A percentile compares a stretch with the other conserved stretches of the same genome.
These are phyloP conservation scores for Pleurotus cornucopiae DNA, from an alignment of 768 basidiomycete genomes.

Conservation along the genomic window DNA sequence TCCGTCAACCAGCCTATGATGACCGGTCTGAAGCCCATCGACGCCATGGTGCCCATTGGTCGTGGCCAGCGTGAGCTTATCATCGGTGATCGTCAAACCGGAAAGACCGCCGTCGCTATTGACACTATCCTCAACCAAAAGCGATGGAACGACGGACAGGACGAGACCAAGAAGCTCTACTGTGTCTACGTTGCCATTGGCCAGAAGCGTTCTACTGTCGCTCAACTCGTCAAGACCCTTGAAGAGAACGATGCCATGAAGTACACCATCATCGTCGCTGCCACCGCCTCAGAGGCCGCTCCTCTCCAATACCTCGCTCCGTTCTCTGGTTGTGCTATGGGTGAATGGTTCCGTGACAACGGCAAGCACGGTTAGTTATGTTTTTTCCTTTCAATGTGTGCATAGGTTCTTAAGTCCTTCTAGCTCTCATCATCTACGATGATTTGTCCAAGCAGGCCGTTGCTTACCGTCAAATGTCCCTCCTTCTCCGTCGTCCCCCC, in stretches of 20 bases:
- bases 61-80: constrained; percentile 99
- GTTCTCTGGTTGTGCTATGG: constrained; percentile 99
- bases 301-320: constrained; percentile 99
- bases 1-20: constrained; percentile 99
- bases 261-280: constrained; percentile 99
- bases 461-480: constrained; percentile 99
- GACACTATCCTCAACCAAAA: constrained; percentile 99
- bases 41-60: constrained; percentile 99
- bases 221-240: constrained; percentile 98
- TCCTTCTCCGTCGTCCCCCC: constrained; percentile 98
- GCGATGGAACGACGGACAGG: constrained; percentile 98
- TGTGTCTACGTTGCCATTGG: constrained; percentile 99
- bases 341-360: constrained; percentile 99
- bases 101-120: constrained; percentile 98
- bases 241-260: constrained; percentile 99
- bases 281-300: constrained; percentile 98
- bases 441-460: constrained; percentile 99
- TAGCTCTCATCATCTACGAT: constrained; percentile 97
- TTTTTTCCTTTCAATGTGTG: constrained; percentile 6
- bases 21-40: constrained; percentile 99
- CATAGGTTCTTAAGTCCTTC: background rate
- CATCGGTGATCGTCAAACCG: constrained; percentile 99
- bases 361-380: constrained; percentile 82
- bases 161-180: constrained; percentile 98
- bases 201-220: constrained; percentile 99